These are phyloP conservation scores for Scortechinia acanthostroma DNA, from an alignment of 2,329 filamentous ascomycete genomes.

Conservation along the genomic window DNA sequence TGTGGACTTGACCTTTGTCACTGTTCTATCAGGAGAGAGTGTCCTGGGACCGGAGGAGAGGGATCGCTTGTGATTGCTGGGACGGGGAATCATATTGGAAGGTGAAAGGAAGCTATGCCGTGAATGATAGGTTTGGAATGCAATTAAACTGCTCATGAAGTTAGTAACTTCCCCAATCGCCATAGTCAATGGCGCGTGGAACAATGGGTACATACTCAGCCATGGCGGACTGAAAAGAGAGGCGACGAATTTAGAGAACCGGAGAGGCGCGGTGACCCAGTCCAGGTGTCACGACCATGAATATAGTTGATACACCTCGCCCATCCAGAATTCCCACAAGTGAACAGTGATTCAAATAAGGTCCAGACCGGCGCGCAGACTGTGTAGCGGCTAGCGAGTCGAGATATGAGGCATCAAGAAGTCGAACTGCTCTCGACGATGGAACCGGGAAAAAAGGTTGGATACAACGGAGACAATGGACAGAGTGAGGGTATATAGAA, in stretches of 20 bases:
- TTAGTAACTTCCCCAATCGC: slow-evolving; percentile 8
- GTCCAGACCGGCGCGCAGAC: neutral
- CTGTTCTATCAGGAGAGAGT: slow-evolving; percentile 20
- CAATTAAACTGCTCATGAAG: slow-evolving; percentile 18
- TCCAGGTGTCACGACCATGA: too few species aligned
- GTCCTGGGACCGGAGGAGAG: slow-evolving; percentile 22
- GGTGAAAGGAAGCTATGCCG: slow-evolving; percentile 21
- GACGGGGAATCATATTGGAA: slow-evolving; percentile 24
- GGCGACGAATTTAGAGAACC: neutral
- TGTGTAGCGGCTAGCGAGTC: neutral
- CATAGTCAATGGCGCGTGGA: slow-evolving; percentile 2
- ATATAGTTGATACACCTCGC: neutral
- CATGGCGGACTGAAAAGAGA: slow-evolving; percentile 11
- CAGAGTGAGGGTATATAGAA: neutral
- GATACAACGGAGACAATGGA: neutral
- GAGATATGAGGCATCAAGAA: neutral
- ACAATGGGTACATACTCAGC: slow-evolving; percentile 26
- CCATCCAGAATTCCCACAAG: too few species aligned
- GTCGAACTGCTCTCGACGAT: too few species aligned
- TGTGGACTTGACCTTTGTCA: slow-evolving; percentile 32
- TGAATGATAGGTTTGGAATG: slow-evolving; percentile 21
- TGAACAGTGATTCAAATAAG: neutral
- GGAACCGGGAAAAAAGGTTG: too few species aligned
- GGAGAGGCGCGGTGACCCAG: too few species aligned
- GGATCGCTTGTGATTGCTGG: slow-evolving; percentile 22